Base-by-base conservation (phyloP, 768 basidiomycete genomes). In the Collybia sordida region DNA sequence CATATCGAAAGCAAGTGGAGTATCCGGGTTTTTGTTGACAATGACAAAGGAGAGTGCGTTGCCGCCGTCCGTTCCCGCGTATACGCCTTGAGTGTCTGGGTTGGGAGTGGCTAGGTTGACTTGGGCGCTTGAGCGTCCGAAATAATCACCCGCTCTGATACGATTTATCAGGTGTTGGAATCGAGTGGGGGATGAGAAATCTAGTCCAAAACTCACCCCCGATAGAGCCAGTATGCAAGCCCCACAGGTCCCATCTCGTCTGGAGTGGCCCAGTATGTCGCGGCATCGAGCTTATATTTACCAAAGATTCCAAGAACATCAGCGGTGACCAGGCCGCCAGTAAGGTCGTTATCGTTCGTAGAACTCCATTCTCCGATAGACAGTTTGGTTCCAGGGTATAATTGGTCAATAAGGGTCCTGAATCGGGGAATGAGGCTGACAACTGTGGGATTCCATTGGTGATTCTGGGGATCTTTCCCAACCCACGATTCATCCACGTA, bases 401-500 rank as follows among this genome's bases (percentile, higher is more conserved):
- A 62, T 37, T 66, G 60, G 28, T 66, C 64, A 52, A 81, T 80
- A 50, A 81, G 72, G 21, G 67, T 69, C 53, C 72, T 70, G 64
- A 82, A 70, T 23, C 80, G 75, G 28, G 80, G 80, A 47, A 82
- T 67, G 42, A 82, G 72, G 50, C 62, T 55, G 21, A 82, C 71
- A 22, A 59, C 54, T 4, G 64, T 72, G 5, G 75, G 70, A 56
- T 79, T 72, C 62, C 70, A 72, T 60, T 82, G 72, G 55, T 74
- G 71, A 58, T 77, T 75, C 50, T 78, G 75, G 23, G 73, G 70
- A 45, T 55, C 48, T 4, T 59, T 54, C 23, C 75, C 77, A 41
- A 78, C 62, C 76, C 77, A 82, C 2, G 80, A 82, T 60, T 82
- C 80, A 49, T 82, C 80, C 44, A 74, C 68, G 55, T 82, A 82